Conservation (phyloP, 2,329 filamentous ascomycete genomes). For the Alternaria gaisen region DNA sequence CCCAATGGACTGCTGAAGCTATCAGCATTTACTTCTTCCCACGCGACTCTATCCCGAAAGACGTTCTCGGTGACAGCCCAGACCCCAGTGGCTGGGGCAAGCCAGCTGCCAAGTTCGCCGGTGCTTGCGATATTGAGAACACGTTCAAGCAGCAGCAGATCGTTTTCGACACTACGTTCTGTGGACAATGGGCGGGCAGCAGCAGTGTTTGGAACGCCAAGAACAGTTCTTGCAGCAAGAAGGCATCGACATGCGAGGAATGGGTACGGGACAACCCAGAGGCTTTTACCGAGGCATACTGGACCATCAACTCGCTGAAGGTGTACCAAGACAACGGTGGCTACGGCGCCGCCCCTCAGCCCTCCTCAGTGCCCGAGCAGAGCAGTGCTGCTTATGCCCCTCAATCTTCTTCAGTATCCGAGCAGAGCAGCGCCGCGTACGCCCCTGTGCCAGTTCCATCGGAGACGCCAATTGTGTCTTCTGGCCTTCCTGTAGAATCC, state of each 20-base stretch:
- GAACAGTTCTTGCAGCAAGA: constrained; percentile 65
- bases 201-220: constrained; percentile 69
- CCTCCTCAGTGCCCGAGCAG: constrained; percentile 20
- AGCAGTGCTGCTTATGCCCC: constrained; percentile 25
- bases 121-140: constrained; percentile 72
- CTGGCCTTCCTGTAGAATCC: neutral
- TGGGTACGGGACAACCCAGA: constrained; percentile 76
- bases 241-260: constrained; percentile 72
- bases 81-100: constrained; percentile 73
- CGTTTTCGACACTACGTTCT: constrained; percentile 84
- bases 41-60: constrained; percentile 69
- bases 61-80: constrained; percentile 68
- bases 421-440: constrained; percentile 23
- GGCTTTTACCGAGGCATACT: constrained; percentile 78
- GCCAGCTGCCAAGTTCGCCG: constrained; percentile 73
- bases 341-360: constrained; percentile 16
- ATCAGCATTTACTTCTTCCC: constrained; percentile 88
- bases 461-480: constrained; percentile 11
- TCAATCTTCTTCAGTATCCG: constrained; percentile 18
- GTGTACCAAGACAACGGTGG: constrained; percentile 49
- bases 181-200: constrained; percentile 79
- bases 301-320: constrained; percentile 66
- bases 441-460: constrained; percentile 21
- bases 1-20: constrained; percentile 71
- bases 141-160: constrained; percentile 79